Conservation (phyloP, 768 basidiomycete genomes). For the Pleurotus djamor region DNA sequence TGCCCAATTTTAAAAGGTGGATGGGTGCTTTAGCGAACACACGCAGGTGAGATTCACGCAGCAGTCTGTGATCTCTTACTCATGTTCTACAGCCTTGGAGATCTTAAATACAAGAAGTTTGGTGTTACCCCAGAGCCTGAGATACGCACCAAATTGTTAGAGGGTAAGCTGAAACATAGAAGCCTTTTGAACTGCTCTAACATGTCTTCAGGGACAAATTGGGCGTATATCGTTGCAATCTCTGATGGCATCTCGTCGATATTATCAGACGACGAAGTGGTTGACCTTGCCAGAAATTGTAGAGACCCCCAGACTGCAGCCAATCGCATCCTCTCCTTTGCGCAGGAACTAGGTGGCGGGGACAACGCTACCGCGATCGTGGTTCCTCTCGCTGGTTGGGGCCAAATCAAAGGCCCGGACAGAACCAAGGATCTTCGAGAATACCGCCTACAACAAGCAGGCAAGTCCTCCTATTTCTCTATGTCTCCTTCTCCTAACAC, state of each 20-base stretch:
- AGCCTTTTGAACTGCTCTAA: background rate
- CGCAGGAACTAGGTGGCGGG: slow-evolving; percentile 83
- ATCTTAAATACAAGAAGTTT: slow-evolving; percentile 84
- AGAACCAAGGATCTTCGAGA: slow-evolving; percentile 80
- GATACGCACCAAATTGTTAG: slow-evolving; percentile 68
- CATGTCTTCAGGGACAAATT: slow-evolving; percentile 60
- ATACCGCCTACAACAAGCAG: slow-evolving; percentile 69
- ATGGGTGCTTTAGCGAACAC: slow-evolving; percentile 96
- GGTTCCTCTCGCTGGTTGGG: slow-evolving; percentile 93
- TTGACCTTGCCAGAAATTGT: slow-evolving; percentile 80
- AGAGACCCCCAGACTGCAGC: slow-evolving; percentile 79
- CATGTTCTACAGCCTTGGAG: slow-evolving; percentile 64
- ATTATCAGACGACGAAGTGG: slow-evolving; percentile 91
- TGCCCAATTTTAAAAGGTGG: slow-evolving; percentile 53
- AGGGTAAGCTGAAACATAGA: slow-evolving; percentile 19
- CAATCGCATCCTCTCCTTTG: slow-evolving; percentile 76
- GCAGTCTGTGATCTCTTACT: background rate
- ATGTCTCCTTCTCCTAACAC: background rate
- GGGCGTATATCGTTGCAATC: slow-evolving; percentile 86
- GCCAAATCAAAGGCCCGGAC: slow-evolving; percentile 75
- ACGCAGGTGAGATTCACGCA: slow-evolving; percentile 56
- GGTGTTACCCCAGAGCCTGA: slow-evolving; percentile 95
- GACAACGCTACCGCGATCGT: slow-evolving; percentile 94
- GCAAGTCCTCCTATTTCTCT: slow-evolving; percentile 27
- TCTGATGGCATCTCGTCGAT: slow-evolving; percentile 93